Evolutionary conservation across 1,284 basidiomycete genomes (phyloP), one percentile per base, ranked within the genome.

Genomic region (Papiliotrema terrestris): DNA sequence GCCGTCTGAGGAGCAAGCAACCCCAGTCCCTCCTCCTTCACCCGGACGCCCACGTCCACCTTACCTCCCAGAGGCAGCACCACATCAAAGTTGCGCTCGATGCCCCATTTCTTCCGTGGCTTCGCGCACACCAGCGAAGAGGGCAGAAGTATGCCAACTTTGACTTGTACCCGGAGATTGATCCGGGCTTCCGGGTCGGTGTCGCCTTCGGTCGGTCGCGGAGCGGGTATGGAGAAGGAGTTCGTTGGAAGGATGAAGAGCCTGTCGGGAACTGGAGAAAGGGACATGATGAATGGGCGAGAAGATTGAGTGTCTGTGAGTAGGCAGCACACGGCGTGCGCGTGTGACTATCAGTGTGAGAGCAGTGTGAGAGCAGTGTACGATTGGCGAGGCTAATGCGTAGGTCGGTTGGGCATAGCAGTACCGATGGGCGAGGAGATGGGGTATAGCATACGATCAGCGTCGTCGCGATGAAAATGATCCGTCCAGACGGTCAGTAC

Each of bases 21-120:
- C 9, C 36, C 47, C 54, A 50, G 15, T 15, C 42, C 41, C 15
- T 51, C 43, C 17, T 55, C 54, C 3, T 51, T 49, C 11, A 55
- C 46, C 17, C 52, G 36, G 3, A 59, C 19, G 17, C 38, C 43
- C 23, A 55, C 15, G 14, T 54, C 2, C n/a, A 66, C 56, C 26
- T 52, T 58, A n/a, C 58, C 61, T 2, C 60, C 62, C 2, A 63
- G 23, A 2, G 60, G 60, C 2, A 60, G 48, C 1, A 66, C 49
- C 4, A 65, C 51, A 48, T 66, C 59, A 46, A 67, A 39, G 26
- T 22, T 41, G 1, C 58, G 56, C 45, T 69, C 67, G 2, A 67
- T 8, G 35, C 25, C 25, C 17, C 29, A n/a, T 14, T 6, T 22
- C 1, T 52, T 51, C 41, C 52, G 59, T 11, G 58, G 58, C 1